Percentiles rank a stretch among this genome's conserved stretches.
Evolutionary conservation across 2,329 filamentous ascomycete genomes (phyloP).

Genomic region (Sodiomyces alkalinus): DNA sequence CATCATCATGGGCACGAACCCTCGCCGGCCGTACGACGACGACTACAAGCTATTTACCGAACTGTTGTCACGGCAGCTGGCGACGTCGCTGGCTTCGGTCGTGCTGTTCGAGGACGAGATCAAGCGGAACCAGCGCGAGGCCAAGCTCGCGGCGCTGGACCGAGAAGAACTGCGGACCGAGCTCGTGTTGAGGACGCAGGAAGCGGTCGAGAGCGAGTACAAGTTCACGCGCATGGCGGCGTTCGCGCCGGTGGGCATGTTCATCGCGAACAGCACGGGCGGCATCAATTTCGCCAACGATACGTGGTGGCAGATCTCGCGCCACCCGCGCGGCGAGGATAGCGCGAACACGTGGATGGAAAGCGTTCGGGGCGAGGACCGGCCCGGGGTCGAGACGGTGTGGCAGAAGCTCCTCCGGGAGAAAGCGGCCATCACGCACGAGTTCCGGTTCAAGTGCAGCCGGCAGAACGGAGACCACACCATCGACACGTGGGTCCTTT

Average conservation of each 20-base stretch:
- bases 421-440: conserved; percentile 49
- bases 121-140: conserved; percentile 55
- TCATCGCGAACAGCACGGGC: conserved; percentile 61
- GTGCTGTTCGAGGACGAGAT: conserved; percentile 78
- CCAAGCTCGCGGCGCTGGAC: conserved; percentile 59
- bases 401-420: conserved; percentile 49
- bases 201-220: conserved; percentile 53
- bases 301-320: conserved; percentile 59
- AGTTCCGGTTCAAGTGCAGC: conserved; percentile 60
- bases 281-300: conserved; percentile 70
- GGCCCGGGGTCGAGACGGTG: conserved; percentile 36
- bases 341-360: conserved; percentile 57
- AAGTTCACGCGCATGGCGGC: conserved; percentile 76
- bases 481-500: conserved; percentile 61
- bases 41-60: conserved; percentile 69
- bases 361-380: conserved; percentile 53
- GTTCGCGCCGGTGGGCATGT: conserved; percentile 71
- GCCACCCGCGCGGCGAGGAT: conserved; percentile 43
- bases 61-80: conserved; percentile 58
- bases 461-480: conserved; percentile 45
- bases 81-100: conserved; percentile 67
- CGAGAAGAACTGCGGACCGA: conserved; percentile 65
- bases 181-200: conserved; percentile 47
- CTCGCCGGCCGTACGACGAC: conserved; percentile 61
- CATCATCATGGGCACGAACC: conserved; percentile 64